Conservation (phyloP, 805 yeast species). For the Kodamaea kaohsiungensis region DNA sequence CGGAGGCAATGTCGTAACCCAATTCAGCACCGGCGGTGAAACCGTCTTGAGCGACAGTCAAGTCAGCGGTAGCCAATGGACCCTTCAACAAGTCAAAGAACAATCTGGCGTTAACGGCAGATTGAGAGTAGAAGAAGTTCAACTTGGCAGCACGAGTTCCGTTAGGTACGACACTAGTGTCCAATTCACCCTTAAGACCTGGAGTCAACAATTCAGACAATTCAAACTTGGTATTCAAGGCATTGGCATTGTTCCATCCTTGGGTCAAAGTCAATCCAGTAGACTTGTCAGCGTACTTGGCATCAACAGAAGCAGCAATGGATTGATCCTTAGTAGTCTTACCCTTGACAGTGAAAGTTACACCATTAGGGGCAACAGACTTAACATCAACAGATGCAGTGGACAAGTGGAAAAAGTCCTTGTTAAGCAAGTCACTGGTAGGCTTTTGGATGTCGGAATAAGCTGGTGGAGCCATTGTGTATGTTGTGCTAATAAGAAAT, state of each 20-base stretch:
- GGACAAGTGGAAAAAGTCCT: slow-evolving; percentile 90
- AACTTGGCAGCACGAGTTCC: slow-evolving; percentile 85
- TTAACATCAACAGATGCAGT: slow-evolving; percentile 87
- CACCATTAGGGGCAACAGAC: slow-evolving; percentile 96
- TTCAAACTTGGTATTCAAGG: slow-evolving; percentile 90
- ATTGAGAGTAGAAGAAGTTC: slow-evolving; percentile 89
- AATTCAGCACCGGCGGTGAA: slow-evolving; percentile 96
- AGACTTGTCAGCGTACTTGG: slow-evolving; percentile 89
- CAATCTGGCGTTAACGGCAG: slow-evolving; percentile 90
- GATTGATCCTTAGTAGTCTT: slow-evolving; percentile 79
- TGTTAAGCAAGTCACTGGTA: slow-evolving; percentile 84
- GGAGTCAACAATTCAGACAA: slow-evolving; percentile 89
- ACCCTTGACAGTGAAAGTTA: slow-evolving; percentile 91
- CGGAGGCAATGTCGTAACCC: slow-evolving; percentile 92
- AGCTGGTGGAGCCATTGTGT: slow-evolving; percentile 66
- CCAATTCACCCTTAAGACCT: slow-evolving; percentile 90
- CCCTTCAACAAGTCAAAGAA: slow-evolving; percentile 95
- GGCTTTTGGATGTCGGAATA: slow-evolving; percentile 92
- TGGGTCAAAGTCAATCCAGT: slow-evolving; percentile 92
- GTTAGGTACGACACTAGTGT: slow-evolving; percentile 82
- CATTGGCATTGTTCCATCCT: slow-evolving; percentile 96
- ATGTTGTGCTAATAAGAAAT: slow-evolving; percentile 4
- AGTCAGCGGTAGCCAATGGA: slow-evolving; percentile 93
- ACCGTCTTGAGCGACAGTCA: slow-evolving; percentile 93
- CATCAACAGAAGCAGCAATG: slow-evolving; percentile 85